Conservation (phyloP, 2,329 filamentous ascomycete genomes). For the Fonsecaea nubica region DNA sequence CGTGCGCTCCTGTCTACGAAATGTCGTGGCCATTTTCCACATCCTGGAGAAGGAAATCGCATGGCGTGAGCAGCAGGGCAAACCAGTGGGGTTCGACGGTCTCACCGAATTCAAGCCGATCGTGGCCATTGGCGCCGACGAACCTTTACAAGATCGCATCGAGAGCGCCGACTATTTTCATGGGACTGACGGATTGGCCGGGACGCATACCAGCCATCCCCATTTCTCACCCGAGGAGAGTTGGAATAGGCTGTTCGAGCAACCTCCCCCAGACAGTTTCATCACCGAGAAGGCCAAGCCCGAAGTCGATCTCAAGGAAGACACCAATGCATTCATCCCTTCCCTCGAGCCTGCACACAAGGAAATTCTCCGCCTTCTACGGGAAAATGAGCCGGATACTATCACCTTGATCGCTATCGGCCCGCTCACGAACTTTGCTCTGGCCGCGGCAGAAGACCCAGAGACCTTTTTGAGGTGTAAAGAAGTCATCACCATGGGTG, state of each 20-base stretch:
- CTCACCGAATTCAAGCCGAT: constrained; percentile 77
- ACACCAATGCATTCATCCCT: constrained; percentile 71
- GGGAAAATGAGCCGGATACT: constrained; percentile 79
- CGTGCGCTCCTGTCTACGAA: constrained; percentile 84
- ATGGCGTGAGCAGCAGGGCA: constrained; percentile 76
- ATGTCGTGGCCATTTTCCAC: constrained; percentile 88
- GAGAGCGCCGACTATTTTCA: constrained; percentile 88
- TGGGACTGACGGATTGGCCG: constrained; percentile 76
- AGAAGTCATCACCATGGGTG: constrained; percentile 95
- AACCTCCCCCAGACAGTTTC: constrained; percentile 48
- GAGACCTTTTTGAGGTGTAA: constrained; percentile 88
- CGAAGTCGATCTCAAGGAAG: constrained; percentile 29
- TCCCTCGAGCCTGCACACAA: constrained; percentile 76
- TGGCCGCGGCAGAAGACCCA: constrained; percentile 86
- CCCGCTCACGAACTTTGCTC: constrained; percentile 88
- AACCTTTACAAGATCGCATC: constrained; percentile 81
- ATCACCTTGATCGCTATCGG: constrained; percentile 91
- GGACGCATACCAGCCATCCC: constrained; percentile 72
- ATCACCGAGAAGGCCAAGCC: constrained; percentile 57
- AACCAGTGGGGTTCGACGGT: constrained; percentile 72
- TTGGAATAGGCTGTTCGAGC: constrained; percentile 73
- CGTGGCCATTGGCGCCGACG: constrained; percentile 83
- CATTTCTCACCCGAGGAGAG: constrained; percentile 76
- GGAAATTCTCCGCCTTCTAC: constrained; percentile 86
- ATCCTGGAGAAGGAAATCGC: constrained; percentile 86